Conservation (phyloP, 2,329 filamentous ascomycete species). For the Coleophoma cylindrospora region DNA sequence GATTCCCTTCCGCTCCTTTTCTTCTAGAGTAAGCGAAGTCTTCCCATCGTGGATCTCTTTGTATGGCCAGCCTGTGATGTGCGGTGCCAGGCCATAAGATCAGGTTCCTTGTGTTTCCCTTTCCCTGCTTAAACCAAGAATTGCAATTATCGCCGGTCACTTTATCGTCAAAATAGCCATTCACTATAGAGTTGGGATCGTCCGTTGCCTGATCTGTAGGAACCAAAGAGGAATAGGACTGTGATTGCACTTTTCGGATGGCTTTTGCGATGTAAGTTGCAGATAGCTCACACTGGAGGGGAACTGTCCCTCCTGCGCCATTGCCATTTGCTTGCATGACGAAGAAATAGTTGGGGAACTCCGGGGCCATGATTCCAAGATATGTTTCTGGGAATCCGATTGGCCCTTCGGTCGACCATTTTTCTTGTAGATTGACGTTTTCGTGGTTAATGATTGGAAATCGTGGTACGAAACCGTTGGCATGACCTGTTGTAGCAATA, state of each 20-base stretch:
- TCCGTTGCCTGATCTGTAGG: conserved; percentile 43
- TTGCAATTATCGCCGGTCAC: conserved; percentile 56
- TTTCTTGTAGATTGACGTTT: not conserved
- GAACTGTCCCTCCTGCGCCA: conserved; percentile 58
- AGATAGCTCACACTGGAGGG: conserved; percentile 60
- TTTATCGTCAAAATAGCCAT: conserved; percentile 47
- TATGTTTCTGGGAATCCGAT: conserved; percentile 3
- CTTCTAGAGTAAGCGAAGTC: conserved; percentile 42
- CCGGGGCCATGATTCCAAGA: conserved; percentile 1
- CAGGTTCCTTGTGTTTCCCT: conserved; percentile 50
- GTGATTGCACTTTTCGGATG: conserved; percentile 45
- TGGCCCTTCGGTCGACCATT: conserved; percentile 16
- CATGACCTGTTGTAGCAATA: conserved; percentile 22
- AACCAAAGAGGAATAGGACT: conserved; percentile 37
- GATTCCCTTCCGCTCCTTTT: conserved; percentile 3
- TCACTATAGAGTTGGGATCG: conserved; percentile 53
- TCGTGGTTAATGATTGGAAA: not conserved
- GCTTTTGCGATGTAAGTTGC: conserved; percentile 57
- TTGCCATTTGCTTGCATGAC: conserved; percentile 53
- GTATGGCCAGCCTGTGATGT: conserved; percentile 50
- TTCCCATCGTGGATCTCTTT: conserved; percentile 49
- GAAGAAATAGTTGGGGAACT: conserved; percentile 6
- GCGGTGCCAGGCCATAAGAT: conserved; percentile 65
- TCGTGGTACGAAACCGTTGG: not conserved
- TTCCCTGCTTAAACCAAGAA: conserved; percentile 66